Evolutionary conservation across 208 protist species (phyloP).

Genomic region (Entamoeba histolytica): DNA sequence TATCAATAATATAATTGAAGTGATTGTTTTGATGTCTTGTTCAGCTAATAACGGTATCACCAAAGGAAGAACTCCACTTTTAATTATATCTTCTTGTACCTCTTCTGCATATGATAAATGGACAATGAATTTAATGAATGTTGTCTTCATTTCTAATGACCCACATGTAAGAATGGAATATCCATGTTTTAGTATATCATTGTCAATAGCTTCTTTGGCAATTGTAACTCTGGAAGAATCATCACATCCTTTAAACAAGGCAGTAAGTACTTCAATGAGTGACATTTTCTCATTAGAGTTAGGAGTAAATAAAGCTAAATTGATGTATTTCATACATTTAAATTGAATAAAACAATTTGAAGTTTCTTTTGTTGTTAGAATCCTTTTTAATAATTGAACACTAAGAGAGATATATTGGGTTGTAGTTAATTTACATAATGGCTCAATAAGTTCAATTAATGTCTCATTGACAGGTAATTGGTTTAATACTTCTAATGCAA

Average conservation of each 20-base stretch:
- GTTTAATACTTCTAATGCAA: background rate
- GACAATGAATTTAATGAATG: background rate
- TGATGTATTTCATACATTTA: background rate
- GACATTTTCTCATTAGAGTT: background rate
- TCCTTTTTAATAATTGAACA: background rate
- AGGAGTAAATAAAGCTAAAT: background rate
- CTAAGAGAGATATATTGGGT: background rate
- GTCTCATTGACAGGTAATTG: background rate
- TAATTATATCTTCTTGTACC: background rate
- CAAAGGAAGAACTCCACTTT: background rate
- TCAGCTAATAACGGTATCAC: background rate
- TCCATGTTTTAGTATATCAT: background rate
- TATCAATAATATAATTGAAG: background rate
- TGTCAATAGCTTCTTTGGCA: background rate
- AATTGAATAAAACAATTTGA: background rate
- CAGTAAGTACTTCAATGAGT: background rate
- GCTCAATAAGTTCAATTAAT: background rate
- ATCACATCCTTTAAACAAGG: background rate
- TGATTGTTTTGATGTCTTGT: background rate
- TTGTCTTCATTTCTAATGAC: background rate
- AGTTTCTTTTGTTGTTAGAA: background rate
- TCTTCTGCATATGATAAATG: background rate
- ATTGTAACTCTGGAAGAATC: background rate
- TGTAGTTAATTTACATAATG: background rate
- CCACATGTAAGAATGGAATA: background rate